Conservation (phyloP, 2,329 filamentous ascomycete genomes). For the Colletotrichum sp. region DNA sequence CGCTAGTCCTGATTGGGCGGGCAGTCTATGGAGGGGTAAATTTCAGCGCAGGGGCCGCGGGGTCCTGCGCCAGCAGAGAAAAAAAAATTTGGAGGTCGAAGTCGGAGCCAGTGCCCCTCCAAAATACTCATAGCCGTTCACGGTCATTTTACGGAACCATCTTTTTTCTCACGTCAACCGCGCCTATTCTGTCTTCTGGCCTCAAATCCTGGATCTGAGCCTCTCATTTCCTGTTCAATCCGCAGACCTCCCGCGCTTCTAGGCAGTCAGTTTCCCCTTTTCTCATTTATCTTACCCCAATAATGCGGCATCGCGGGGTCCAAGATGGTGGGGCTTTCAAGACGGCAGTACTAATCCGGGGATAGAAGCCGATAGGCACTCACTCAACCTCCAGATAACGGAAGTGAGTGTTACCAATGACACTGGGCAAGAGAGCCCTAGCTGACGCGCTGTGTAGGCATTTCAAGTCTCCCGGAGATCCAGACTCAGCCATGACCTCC, state of each 20-base stretch:
- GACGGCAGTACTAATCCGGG: slow-evolving; percentile 11
- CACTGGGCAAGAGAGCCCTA: neutral
- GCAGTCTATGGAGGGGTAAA: slow-evolving; percentile 14
- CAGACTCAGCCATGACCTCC: slow-evolving; percentile 38
- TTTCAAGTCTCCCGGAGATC: neutral
- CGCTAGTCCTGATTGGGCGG: slow-evolving; percentile 1
- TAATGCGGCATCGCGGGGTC: slow-evolving; percentile 11
- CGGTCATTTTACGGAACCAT: slow-evolving; percentile 1
- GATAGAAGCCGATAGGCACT: slow-evolving; percentile 13
- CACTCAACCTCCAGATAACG: neutral
- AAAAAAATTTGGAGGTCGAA: slow-evolving; percentile 21
- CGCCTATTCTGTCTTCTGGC: neutral
- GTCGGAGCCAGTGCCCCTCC: slow-evolving; percentile 18
- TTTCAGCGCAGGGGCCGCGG: slow-evolving; percentile 13
- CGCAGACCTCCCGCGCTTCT: neutral
- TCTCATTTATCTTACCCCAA: neutral
- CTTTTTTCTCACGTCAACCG: neutral
- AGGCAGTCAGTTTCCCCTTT: neutral
- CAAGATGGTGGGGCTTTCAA: slow-evolving; percentile 16
- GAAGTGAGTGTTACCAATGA: neutral
- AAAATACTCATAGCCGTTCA: slow-evolving; percentile 6
- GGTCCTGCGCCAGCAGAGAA: slow-evolving; percentile 7
- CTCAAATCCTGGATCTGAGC: neutral
- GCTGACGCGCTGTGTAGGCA: neutral
- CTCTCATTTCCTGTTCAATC: neutral